Evolutionary conservation across 2,329 filamentous ascomycete species (phyloP).

Genomic region (Leptographium flavum): DNA sequence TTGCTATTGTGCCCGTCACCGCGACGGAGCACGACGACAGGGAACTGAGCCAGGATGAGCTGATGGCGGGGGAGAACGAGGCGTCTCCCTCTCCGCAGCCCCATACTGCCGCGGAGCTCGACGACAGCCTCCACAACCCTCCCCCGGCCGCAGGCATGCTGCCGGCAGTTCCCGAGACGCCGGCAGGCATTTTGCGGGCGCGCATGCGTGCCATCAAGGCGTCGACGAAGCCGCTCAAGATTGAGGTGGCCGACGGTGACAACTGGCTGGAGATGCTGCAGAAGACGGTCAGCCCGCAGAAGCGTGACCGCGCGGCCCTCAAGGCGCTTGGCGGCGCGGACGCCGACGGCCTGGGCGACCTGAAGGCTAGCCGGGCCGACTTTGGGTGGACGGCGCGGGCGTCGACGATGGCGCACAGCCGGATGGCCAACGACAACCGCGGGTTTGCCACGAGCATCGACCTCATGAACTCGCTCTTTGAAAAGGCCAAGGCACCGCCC

Average conservation of each 20-base stretch:
- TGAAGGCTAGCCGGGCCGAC: slow-evolving; percentile 15
- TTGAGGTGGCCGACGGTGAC: slow-evolving; percentile 53
- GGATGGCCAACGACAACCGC: slow-evolving; percentile 32
- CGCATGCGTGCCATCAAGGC: slow-evolving; percentile 49
- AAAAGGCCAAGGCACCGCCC: slow-evolving; percentile 47
- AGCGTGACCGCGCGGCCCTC: slow-evolving; percentile 70
- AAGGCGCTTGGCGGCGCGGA: slow-evolving; percentile 43
- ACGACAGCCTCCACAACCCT: slow-evolving; percentile 25
- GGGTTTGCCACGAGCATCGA: slow-evolving; percentile 84
- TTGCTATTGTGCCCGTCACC: slow-evolving; percentile 38
- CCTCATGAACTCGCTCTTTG: slow-evolving; percentile 88
- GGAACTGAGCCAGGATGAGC: slow-evolving; percentile 61
- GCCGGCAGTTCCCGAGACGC: slow-evolving; percentile 33
- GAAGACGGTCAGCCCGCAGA: slow-evolving; percentile 85
- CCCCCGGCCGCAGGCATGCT: slow-evolving; percentile 32
- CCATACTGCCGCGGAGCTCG: slow-evolving; percentile 63
- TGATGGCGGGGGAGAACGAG: slow-evolving; percentile 56
- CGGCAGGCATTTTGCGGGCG: slow-evolving; percentile 48
- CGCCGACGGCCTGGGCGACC: slow-evolving; percentile 33
- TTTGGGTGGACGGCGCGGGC: slow-evolving; percentile 10
- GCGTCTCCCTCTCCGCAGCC: slow-evolving; percentile 63
- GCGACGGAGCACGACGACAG: slow-evolving; percentile 43
- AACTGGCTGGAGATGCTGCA: slow-evolving; percentile 92
- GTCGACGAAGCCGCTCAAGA: slow-evolving; percentile 40
- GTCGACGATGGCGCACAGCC: slow-evolving; percentile 16